Percentiles rank a stretch among this genome's conserved stretches.
These are phyloP conservation scores for Onygenales sp. DNA, from an alignment of 2,329 filamentous ascomycete genomes.

Conservation along the genomic window DNA sequence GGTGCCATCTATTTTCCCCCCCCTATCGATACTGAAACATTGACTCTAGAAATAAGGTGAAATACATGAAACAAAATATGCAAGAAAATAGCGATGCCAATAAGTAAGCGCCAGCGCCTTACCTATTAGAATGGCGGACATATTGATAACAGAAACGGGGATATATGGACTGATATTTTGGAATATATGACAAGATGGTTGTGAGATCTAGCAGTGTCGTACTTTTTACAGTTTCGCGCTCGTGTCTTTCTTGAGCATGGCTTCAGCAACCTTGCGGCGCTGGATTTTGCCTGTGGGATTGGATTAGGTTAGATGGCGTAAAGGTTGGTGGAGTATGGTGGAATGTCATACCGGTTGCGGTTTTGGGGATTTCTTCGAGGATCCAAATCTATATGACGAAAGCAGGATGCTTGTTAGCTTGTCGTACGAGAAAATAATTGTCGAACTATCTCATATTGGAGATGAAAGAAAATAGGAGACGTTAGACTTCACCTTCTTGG, in stretches of 20 bases:
- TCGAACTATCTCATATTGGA: neutral
- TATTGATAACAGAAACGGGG: too few relatives aligned
- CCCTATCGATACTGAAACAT: too few relatives aligned
- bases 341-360: constrained; percentile 50
- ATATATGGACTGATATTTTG: too few relatives aligned
- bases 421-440: neutral
- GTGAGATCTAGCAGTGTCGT: too few relatives aligned
- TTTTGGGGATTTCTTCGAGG: constrained; percentile 78
- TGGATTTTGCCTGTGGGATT: constrained; percentile 66
- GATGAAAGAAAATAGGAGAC: neutral
- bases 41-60: too few relatives aligned
- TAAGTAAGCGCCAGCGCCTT: too few relatives aligned
- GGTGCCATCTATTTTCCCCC: too few relatives aligned
- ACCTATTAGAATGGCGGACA: too few relatives aligned
- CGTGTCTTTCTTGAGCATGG: constrained; percentile 63
- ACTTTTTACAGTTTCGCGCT: constrained; percentile 26
- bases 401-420: neutral
- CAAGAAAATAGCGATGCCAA: too few relatives aligned
- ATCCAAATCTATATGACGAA: constrained; percentile 57
- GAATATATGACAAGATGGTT: too few relatives aligned
- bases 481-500: constrained; percentile 55
- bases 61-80: too few relatives aligned
- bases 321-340: neutral
- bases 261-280: constrained; percentile 73
- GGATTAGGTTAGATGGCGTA: neutral